phyloP scores from a whole-genome alignment of 169 alveolate genomes.

The Plasmodium blacklocki region DNA sequence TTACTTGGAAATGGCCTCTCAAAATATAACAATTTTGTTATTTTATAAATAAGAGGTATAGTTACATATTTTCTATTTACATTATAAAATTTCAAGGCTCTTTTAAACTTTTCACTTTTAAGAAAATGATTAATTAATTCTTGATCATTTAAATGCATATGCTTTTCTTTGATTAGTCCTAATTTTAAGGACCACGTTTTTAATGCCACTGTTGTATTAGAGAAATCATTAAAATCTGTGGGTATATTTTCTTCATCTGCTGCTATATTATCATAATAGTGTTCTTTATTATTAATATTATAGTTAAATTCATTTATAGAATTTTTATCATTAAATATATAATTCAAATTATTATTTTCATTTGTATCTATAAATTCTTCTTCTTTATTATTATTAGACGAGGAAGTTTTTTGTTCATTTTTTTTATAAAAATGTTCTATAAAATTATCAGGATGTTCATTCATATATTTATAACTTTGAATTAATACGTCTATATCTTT shows the following conservation, averaged over 20 bases:
- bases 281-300: not conserved
- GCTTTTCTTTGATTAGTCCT: constrained; percentile 30
- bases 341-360: not conserved
- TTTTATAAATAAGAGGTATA: constrained; percentile 66
- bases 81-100: constrained; percentile 54
- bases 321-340: not conserved
- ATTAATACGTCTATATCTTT: constrained; percentile 55
- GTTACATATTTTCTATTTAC: constrained; percentile 42
- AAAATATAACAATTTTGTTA: constrained; percentile 64
- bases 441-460: constrained; percentile 29
- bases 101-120: constrained; percentile 34
- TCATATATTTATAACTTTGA: constrained; percentile 31
- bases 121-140: constrained; percentile 38
- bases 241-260: no score
- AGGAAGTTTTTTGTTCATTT: not conserved
- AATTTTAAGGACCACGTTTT: constrained; percentile 35
- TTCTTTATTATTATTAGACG: not conserved
- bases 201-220: constrained; percentile 19
- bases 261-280: not conserved
- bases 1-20: constrained; percentile 71
- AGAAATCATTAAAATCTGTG: no score
- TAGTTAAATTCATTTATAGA: not conserved
- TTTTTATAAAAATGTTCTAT: constrained; percentile 19
- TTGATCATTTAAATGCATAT: constrained; percentile 44
- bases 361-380: not conserved